These are phyloP conservation scores for Blastocystis sp. DNA, from an alignment of 352 stramenopile species.

Conservation along the genomic window DNA sequence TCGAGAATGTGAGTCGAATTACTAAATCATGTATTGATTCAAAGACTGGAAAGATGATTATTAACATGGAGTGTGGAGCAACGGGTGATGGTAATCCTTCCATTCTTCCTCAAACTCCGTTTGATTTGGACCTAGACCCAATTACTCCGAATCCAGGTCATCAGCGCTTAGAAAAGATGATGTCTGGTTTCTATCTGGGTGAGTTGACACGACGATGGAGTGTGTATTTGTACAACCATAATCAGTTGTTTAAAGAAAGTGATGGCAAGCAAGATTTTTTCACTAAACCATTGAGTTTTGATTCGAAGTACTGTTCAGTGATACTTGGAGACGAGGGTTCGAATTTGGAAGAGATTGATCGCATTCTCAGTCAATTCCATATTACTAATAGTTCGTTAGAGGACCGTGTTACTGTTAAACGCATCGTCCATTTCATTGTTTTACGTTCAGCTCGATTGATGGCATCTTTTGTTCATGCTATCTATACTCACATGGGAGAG, in stretches of 20 bases:
- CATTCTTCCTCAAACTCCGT: slow-evolving; percentile 67
- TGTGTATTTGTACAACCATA: slow-evolving; percentile 65
- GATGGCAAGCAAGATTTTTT: background rate
- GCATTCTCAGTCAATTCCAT: slow-evolving; percentile 16
- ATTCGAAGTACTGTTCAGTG: slow-evolving; percentile 48
- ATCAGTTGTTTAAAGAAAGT: slow-evolving; percentile 25
- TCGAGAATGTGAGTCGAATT: slow-evolving; percentile 70
- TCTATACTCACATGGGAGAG: slow-evolving; percentile 62
- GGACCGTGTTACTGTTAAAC: slow-evolving; percentile 69
- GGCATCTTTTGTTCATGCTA: slow-evolving; percentile 70
- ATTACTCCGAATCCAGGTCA: slow-evolving; percentile 69
- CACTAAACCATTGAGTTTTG: slow-evolving; percentile 25
- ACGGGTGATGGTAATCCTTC: slow-evolving; percentile 67
- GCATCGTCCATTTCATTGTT: slow-evolving; percentile 70
- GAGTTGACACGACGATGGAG: slow-evolving; percentile 69
- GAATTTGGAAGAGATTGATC: background rate
- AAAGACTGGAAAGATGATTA: slow-evolving; percentile 69
- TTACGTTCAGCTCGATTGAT: slow-evolving; percentile 69
- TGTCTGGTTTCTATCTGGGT: slow-evolving; percentile 72
- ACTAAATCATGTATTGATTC: slow-evolving; percentile 63
- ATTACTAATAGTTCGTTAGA: slow-evolving; percentile 49
- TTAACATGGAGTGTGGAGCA: slow-evolving; percentile 73
- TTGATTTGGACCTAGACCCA: slow-evolving; percentile 69
- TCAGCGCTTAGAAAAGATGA: slow-evolving; percentile 73
- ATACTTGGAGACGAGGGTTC: background rate